phyloP scores from a whole-genome alignment of 352 stramenopile species.

The Plasmopara muralis region DNA sequence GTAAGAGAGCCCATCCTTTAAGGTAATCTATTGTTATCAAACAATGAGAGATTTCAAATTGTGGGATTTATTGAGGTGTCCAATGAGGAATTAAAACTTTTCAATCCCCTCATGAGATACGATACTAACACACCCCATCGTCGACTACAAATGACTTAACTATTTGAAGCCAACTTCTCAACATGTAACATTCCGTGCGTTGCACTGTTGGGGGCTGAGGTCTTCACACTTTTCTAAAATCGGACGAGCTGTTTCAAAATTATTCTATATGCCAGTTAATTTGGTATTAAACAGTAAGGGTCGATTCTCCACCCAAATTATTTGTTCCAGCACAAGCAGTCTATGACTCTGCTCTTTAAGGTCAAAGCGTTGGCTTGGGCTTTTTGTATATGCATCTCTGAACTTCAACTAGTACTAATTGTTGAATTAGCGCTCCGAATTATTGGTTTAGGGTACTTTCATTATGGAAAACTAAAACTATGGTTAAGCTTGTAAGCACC shows the following conservation, averaged over 20 bases:
- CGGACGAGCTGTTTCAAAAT: constrained; percentile 1
- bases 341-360: neutral
- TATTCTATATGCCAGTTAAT: constrained; percentile 7
- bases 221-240: neutral
- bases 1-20: neutral
- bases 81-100: too few relatives aligned
- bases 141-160: too few relatives aligned
- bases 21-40: too few relatives aligned
- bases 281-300: neutral
- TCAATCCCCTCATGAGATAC: too few relatives aligned
- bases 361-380: constrained; percentile 1
- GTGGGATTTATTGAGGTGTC: too few relatives aligned
- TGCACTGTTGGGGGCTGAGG: neutral
- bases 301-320: neutral
- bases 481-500: neutral
- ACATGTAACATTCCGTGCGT: neutral
- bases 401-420: neutral
- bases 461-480: constrained; percentile 5
- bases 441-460: constrained; percentile 1
- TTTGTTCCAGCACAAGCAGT: constrained; percentile 4
- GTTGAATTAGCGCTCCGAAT: neutral
- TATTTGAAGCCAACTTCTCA: neutral
- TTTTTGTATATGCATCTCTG: constrained; percentile 7
- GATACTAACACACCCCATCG: too few relatives aligned
- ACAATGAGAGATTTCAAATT: neutral